A percentile compares a stretch with the other conserved stretches of the same genome.
These are phyloP conservation scores for Starmerella kuoi DNA, from an alignment of 805 yeast species.

Conservation along the genomic window DNA sequence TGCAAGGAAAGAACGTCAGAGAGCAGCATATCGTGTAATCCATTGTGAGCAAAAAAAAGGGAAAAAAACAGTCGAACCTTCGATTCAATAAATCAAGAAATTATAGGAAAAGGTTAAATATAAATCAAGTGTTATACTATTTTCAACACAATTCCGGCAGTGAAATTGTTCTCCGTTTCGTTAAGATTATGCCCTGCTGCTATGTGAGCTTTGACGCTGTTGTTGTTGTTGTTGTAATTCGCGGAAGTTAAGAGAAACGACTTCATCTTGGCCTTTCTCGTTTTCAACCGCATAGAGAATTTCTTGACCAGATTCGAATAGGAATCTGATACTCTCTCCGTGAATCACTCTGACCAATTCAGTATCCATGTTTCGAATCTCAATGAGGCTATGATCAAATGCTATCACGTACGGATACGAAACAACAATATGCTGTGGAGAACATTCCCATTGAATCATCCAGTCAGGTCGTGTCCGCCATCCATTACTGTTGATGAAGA, in stretches of 20 bases:
- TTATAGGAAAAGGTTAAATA: too few species aligned
- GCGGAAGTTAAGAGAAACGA: slow-evolving; percentile 89
- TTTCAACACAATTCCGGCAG: too few species aligned
- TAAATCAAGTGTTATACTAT: too few species aligned
- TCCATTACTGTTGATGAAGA: slow-evolving; percentile 86
- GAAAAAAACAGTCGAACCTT: too few species aligned
- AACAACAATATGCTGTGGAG: slow-evolving; percentile 81
- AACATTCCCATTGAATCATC: slow-evolving; percentile 95
- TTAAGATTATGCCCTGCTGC: too few species aligned
- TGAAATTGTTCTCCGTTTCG: too few species aligned
- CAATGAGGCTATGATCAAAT: slow-evolving; percentile 81
- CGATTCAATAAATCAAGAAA: too few species aligned
- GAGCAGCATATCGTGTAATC: too few species aligned
- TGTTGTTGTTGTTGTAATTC: too few species aligned
- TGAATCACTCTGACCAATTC: slow-evolving; percentile 76
- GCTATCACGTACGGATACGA: slow-evolving; percentile 90
- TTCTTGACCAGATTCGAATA: slow-evolving; percentile 86
- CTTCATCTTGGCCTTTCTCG: slow-evolving; percentile 81
- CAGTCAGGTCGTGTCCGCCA: slow-evolving; percentile 92
- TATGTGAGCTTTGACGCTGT: too few species aligned
- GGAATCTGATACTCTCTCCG: slow-evolving; percentile 80
- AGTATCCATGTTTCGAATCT: slow-evolving; percentile 79
- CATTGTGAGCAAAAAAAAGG: too few species aligned
- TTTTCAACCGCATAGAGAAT: slow-evolving; percentile 86
- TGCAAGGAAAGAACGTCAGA: too few species aligned